Conservation (phyloP, 306 rosid genomes). For the Carpinus fangiana region DNA sequence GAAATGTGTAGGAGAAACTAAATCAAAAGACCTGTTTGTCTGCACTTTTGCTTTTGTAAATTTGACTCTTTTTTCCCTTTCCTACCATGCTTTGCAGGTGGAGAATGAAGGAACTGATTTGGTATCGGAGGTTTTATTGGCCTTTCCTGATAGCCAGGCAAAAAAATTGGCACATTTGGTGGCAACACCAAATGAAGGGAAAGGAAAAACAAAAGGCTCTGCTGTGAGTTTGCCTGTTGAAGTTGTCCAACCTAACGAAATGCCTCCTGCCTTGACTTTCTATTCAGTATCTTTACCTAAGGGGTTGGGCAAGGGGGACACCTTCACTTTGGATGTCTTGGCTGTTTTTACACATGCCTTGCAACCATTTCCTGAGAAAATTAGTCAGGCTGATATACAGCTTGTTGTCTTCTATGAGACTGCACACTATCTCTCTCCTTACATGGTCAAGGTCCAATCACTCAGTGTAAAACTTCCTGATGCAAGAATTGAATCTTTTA, state of each 20-base stretch:
- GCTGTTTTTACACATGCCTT: constrained; percentile 62
- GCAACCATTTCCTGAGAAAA: constrained; percentile 87
- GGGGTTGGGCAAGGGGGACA: constrained; percentile 71
- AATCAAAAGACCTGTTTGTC: background rate
- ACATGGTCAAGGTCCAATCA: constrained; percentile 69
- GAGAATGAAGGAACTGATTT: constrained; percentile 68
- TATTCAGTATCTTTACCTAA: constrained; percentile 75
- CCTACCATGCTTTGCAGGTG: constrained; percentile 45
- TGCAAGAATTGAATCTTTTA: constrained; percentile 82
- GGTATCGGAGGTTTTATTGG: constrained; percentile 59
- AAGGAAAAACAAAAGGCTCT: constrained; percentile 65
- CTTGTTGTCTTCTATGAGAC: constrained; percentile 80
- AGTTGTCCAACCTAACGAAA: constrained; percentile 54
- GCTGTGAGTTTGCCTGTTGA: constrained; percentile 49
- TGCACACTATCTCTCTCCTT: constrained; percentile 82
- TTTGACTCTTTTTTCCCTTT: background rate
- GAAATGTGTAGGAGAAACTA: background rate
- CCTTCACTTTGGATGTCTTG: constrained; percentile 62
- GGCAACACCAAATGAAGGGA: constrained; percentile 58
- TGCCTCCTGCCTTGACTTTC: constrained; percentile 56
- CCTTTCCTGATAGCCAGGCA: constrained; percentile 69
- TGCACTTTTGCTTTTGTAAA: background rate
- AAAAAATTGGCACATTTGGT: constrained; percentile 65
- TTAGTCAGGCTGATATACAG: constrained; percentile 83
- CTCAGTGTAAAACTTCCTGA: constrained; percentile 78